Evolutionary conservation across 139 green algal species (phyloP).

Genomic region (Chlorella ohadii): DNA sequence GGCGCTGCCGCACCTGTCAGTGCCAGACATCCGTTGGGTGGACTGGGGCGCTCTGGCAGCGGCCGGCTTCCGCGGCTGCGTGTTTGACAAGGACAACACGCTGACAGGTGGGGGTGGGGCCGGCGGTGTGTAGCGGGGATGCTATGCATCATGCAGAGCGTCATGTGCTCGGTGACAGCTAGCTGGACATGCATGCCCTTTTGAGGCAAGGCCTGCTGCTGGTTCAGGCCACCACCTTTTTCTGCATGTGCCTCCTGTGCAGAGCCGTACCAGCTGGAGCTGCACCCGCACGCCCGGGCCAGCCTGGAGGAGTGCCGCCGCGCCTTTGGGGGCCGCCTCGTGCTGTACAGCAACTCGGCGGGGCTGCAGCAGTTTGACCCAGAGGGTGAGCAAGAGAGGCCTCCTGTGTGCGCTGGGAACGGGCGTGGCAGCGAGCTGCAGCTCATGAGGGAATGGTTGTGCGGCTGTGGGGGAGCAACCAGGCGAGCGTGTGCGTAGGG

Average conservation of each 20-base stretch:
- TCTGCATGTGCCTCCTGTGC: neutral
- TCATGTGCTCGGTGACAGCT: too few species aligned
- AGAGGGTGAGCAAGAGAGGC: conserved; percentile 55
- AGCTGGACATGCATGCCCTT: too few species aligned
- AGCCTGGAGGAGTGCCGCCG: conserved; percentile 62
- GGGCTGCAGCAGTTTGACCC: conserved; percentile 93
- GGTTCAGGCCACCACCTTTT: too few species aligned
- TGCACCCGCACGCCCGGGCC: conserved; percentile 45
- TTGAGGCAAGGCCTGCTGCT: too few species aligned
- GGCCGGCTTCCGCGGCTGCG: conserved; percentile 80
- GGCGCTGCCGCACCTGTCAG: conserved; percentile 77
- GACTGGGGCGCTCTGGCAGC: conserved; percentile 74
- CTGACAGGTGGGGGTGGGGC: conserved; percentile 60
- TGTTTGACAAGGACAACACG: conserved; percentile 99
- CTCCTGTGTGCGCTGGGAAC: too few species aligned
- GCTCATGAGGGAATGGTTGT: neutral
- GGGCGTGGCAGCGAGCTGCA: neutral
- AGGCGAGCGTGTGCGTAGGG: neutral
- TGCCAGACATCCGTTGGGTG: conserved; percentile 72
- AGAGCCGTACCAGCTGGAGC: conserved; percentile 72
- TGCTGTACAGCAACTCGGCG: conserved; percentile 93
- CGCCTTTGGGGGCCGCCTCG: conserved; percentile 73
- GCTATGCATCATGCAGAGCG: too few species aligned
- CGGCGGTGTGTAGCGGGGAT: too few species aligned
- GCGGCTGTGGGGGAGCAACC: neutral